Base-by-base conservation (phyloP, 768 basidiomycete genomes). In the Pulveroboletus ravenelii region DNA sequence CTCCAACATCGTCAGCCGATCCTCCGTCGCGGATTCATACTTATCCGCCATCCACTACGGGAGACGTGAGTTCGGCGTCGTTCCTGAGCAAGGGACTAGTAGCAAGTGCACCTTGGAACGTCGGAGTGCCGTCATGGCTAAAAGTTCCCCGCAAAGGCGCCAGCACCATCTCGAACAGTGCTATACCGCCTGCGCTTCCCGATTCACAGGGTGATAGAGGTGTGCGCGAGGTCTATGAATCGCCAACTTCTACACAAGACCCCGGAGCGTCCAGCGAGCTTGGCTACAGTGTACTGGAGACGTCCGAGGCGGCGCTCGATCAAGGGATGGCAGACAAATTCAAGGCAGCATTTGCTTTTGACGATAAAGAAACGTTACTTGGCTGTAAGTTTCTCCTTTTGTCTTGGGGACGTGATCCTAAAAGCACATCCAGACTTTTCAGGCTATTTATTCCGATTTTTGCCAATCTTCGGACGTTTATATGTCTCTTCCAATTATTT, bases 401-500 rank as follows among this genome's bases (percentile, higher is more conserved):
- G 25, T 20, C 15, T 27, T 45, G 38, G 34, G n/a, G 43, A 43
- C 43, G 43, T 41, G 41, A 15, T 34, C 13, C 32, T 57, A 29
- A 65, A 48, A n/a, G 18, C 2, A 34, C 18, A 17, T n/a, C 30
- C 51, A 98, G 95, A 90, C 61, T 92, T 95, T 64, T 82, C 90
- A 37, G 93, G 93, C 10, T 96, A 91, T 66, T 75, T 98, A 38
- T 92, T 84, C 69, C 79, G 95, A 49, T 76, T 95, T 23, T 67
- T 99, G n/a, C 95, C 96, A 0, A 78, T 95, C 12, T 87, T 78
- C 52, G 95, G 95, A 7, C 79, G 86, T 45, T 78, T 97, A 27
- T 97, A 88, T 63, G 79, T 98, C 53, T 95, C 95, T n/a, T 84
- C 81, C 10, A 92, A 89, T 67, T 87, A 82, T 66, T 87, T 98